phyloP scores from a whole-genome alignment of 257 asterid genomes.

The Hygrophila difformis region DNA sequence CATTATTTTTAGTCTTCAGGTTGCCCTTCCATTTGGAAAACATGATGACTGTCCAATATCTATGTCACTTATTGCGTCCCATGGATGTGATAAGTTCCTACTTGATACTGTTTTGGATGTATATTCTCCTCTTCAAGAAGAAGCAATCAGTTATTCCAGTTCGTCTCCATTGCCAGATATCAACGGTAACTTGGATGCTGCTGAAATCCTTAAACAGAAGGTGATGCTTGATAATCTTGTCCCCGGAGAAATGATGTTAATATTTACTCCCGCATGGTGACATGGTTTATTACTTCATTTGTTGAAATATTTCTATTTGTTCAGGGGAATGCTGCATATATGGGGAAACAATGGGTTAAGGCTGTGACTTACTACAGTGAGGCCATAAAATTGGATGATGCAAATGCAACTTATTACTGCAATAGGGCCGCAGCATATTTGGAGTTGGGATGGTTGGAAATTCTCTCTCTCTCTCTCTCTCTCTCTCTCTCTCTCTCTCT shows the following conservation, averaged over 20 bases:
- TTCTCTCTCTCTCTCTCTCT: no score
- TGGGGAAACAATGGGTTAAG: conserved; percentile 81
- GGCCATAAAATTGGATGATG: conserved; percentile 64
- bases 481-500: no score
- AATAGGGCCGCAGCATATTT: conserved; percentile 94
- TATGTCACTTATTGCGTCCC: conserved; percentile 70
- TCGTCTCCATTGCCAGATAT: conserved; percentile 41
- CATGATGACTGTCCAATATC: conserved; percentile 63
- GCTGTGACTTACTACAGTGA: conserved; percentile 80
- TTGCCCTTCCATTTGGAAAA: conserved; percentile 67
- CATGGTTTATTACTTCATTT: no score
- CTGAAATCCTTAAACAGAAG: conserved; percentile 91
- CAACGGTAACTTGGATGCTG: conserved; percentile 56
- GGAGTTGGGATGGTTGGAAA: conserved; percentile 78
- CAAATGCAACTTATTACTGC: conserved; percentile 65
- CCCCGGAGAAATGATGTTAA: no score
- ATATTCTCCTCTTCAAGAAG: conserved; percentile 75
- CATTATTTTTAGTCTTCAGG: conserved; percentile 29
- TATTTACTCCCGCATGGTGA: no score
- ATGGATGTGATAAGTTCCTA: conserved; percentile 79
- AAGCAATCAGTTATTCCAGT: conserved; percentile 31
- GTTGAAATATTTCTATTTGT: conserved; percentile 2
- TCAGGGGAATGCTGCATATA: conserved; percentile 95
- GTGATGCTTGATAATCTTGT: conserved; percentile 22
- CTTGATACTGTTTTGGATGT: conserved; percentile 82